Percentiles rank a stretch among this genome's conserved stretches.
Conservation (phyloP, 192 early-diverging fungal genomes). For the Backusella australiensis region DNA sequence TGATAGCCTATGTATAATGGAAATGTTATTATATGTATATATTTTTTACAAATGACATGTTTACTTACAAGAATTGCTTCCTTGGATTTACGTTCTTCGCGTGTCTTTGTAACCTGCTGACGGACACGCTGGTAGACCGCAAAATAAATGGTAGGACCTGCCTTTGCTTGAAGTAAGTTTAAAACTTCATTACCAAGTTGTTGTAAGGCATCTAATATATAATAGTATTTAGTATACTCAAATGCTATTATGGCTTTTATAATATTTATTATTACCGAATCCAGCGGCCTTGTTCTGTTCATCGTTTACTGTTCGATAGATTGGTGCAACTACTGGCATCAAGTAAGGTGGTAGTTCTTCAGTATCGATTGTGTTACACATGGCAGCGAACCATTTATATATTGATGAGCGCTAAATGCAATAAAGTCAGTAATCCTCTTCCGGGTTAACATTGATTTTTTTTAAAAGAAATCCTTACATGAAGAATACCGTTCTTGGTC, state of each 20-base stretch:
- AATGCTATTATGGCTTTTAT: neutral
- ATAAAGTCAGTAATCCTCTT: slow-evolving; percentile 19
- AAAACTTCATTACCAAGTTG: slow-evolving; percentile 78
- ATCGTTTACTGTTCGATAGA: slow-evolving; percentile 81
- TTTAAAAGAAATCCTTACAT: slow-evolving; percentile 38
- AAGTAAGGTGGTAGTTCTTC: slow-evolving; percentile 62
- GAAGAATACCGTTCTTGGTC: slow-evolving; percentile 13
- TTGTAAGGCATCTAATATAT: slow-evolving; percentile 63
- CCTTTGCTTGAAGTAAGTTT: slow-evolving; percentile 67
- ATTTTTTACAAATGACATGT: neutral
- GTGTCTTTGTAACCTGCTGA: slow-evolving; percentile 44
- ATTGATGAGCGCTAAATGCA: slow-evolving; percentile 65
- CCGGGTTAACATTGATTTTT: neutral
- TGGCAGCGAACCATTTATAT: slow-evolving; percentile 94
- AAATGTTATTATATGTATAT: neutral
- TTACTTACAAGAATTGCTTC: slow-evolving; percentile 11
- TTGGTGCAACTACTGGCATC: slow-evolving; percentile 66
- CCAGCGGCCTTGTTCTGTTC: slow-evolving; percentile 60
- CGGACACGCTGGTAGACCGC: slow-evolving; percentile 65
- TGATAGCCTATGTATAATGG: neutral
- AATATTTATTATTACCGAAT: slow-evolving; percentile 50
- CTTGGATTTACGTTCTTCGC: slow-evolving; percentile 20
- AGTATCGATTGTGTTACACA: slow-evolving; percentile 62
- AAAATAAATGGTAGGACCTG: slow-evolving; percentile 74
- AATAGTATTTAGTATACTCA: neutral